Conservation (phyloP, 2,329 filamentous ascomycete genomes). For the Penicillium frequentans region DNA sequence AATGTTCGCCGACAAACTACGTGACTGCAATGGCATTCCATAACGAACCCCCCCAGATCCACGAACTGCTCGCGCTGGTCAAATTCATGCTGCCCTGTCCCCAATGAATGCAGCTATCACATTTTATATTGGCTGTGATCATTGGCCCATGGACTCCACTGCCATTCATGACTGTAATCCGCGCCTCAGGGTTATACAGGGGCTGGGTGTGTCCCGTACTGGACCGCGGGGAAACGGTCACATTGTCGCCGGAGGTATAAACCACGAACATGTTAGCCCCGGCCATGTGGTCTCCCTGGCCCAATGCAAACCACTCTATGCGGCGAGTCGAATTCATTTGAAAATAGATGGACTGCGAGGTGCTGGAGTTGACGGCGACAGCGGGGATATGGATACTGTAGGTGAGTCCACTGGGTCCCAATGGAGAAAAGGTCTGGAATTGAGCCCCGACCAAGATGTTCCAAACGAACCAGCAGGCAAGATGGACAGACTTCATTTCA, state of each 20-base stretch:
- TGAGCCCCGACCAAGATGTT: conserved; percentile 11
- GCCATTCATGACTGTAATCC: conserved; percentile 57
- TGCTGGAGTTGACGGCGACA: conserved; percentile 50
- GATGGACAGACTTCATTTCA: not conserved
- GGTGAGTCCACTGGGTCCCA: conserved; percentile 10
- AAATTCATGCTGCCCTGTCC: conserved; percentile 14
- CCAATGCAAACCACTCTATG: conserved; percentile 57
- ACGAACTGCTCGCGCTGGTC: conserved; percentile 21
- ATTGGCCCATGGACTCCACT: conserved; percentile 55
- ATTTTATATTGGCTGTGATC: conserved; percentile 61
- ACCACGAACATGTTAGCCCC: conserved; percentile 61
- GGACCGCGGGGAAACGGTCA: conserved; percentile 58
- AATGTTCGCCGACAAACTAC: conserved; percentile 17
- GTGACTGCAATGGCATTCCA: conserved; percentile 23
- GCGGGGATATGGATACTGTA: conserved; percentile 58
- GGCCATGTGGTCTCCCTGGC: conserved; percentile 56
- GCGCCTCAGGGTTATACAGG: conserved; percentile 43
- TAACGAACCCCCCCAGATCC: conserved; percentile 32
- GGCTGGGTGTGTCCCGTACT: conserved; percentile 53
- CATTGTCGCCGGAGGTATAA: conserved; percentile 55
- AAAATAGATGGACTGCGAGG: conserved; percentile 57
- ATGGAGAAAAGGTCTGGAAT: conserved; percentile 14
- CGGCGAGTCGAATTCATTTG: conserved; percentile 55
- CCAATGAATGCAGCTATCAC: conserved; percentile 31
- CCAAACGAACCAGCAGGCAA: conserved; percentile 2